Evolutionary conservation across 1,284 basidiomycete species (phyloP).

Genomic region (Cystobasidium slooffiae): DNA sequence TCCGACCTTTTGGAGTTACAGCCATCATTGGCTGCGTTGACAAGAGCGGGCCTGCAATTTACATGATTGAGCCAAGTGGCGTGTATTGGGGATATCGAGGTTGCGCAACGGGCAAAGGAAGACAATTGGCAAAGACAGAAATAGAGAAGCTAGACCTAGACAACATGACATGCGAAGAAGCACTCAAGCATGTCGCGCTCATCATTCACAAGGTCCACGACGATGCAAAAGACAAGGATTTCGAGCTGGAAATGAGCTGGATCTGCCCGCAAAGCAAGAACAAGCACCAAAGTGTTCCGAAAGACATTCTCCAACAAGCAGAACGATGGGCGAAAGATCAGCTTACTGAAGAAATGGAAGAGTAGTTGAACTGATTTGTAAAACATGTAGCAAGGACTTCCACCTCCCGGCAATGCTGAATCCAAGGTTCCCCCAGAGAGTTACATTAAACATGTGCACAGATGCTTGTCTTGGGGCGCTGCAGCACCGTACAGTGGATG

Average conservation of each 20-base stretch:
- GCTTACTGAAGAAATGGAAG: constrained; percentile 73
- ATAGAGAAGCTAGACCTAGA: constrained; percentile 90
- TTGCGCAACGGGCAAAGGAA: constrained; percentile 93
- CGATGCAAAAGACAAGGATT: constrained; percentile 95
- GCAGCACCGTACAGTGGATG: no score
- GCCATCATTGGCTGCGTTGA: constrained; percentile 89
- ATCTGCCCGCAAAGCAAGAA: constrained; percentile 83
- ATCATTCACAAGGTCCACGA: constrained; percentile 98
- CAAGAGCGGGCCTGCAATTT: constrained; percentile 85
- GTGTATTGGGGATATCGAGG: constrained; percentile 89
- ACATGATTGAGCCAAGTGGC: constrained; percentile 93
- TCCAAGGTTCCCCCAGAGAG: no score
- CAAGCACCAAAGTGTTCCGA: constrained; percentile 80
- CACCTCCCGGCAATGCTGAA: not conserved
- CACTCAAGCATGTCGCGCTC: constrained; percentile 89
- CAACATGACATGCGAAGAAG: constrained; percentile 76
- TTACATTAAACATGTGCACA: no score
- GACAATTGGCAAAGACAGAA: constrained; percentile 96
- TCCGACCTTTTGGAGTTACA: constrained; percentile 94
- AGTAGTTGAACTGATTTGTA: constrained; percentile 53
- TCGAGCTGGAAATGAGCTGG: constrained; percentile 98
- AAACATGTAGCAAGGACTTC: not conserved
- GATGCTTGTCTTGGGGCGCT: no score
- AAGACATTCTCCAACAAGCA: constrained; percentile 81
- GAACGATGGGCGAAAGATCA: constrained; percentile 86